These are phyloP conservation scores for Paramecium biaurelia DNA, from an alignment of 73 alveolate genomes.

Conservation along the genomic window DNA sequence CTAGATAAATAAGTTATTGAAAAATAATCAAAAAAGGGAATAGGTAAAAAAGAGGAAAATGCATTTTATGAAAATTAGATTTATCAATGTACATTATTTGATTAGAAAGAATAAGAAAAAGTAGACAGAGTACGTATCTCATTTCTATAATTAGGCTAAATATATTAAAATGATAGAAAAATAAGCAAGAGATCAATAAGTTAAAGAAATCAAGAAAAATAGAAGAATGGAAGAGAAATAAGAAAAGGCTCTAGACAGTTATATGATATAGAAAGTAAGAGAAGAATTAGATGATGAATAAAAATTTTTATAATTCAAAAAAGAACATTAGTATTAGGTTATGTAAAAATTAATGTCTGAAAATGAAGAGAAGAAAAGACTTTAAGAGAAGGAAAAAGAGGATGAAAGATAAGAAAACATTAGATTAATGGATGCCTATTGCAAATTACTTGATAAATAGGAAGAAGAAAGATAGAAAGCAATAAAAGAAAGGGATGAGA, in stretches of 20 bases:
- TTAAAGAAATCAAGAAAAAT: constrained; percentile 58
- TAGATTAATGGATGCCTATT: constrained; percentile 64
- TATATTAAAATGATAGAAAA: constrained; percentile 45
- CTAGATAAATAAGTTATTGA: constrained; percentile 51
- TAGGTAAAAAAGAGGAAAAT: constrained; percentile 9
- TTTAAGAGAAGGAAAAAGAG: constrained; percentile 12
- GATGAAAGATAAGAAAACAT: constrained; percentile 61
- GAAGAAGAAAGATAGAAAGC: constrained; percentile 59
- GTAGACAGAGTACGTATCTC: not conserved
- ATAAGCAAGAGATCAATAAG: constrained; percentile 48
- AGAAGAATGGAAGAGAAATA: constrained; percentile 59
- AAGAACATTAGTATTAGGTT: constrained; percentile 59
- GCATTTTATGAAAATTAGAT: constrained; percentile 49
- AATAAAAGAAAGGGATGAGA: constrained; percentile 56
- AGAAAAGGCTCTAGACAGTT: constrained; percentile 52
- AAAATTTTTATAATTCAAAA: constrained; percentile 33
- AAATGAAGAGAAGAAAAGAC: constrained; percentile 59
- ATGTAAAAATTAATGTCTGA: constrained; percentile 61
- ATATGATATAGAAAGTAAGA: constrained; percentile 56
- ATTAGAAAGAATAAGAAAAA: constrained; percentile 56
- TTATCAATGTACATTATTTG: constrained; percentile 33
- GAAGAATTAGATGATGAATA: constrained; percentile 64
- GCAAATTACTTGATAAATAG: constrained; percentile 51
- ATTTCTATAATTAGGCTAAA: not conserved
- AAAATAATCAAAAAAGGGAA: constrained; percentile 24